Evolutionary conservation across 2,329 filamentous ascomycete genomes (phyloP).

Genomic region (Neopestalotiopsis clavispora): DNA sequence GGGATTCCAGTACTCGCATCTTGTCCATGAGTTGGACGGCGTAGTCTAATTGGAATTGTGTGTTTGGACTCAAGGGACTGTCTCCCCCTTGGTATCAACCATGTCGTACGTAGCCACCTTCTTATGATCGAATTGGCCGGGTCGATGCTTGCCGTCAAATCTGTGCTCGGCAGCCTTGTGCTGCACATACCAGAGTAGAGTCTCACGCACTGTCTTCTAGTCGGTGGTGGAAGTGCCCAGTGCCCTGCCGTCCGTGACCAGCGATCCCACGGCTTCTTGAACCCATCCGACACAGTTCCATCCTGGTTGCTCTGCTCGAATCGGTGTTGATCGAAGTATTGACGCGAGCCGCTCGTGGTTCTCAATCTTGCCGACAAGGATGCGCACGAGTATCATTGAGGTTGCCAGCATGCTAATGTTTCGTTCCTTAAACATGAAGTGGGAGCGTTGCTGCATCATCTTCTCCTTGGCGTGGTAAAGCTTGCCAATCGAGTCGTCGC

Average conservation of each 20-base stretch:
- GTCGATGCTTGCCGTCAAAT: slow-evolving; percentile 37
- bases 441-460: slow-evolving; percentile 13
- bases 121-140: background rate
- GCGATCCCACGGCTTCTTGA: slow-evolving; percentile 41
- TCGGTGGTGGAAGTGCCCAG: slow-evolving; percentile 37
- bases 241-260: slow-evolving; percentile 33
- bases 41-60: background rate
- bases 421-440: slow-evolving; percentile 36
- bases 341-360: slow-evolving; percentile 31
- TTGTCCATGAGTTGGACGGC: no score
- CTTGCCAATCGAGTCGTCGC: slow-evolving; percentile 24
- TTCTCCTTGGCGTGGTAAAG: slow-evolving; percentile 41
- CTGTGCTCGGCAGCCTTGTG: slow-evolving; percentile 44
- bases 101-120: slow-evolving; percentile 14
- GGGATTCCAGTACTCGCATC: no score
- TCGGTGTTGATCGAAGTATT: slow-evolving; percentile 35
- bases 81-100: slow-evolving; percentile 5
- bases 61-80: background rate
- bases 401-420: slow-evolving; percentile 15
- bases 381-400: slow-evolving; percentile 28
- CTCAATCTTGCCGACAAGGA: slow-evolving; percentile 37
- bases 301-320: slow-evolving; percentile 33
- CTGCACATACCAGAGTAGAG: slow-evolving; percentile 43
- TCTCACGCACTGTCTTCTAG: slow-evolving; percentile 41
- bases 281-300: slow-evolving; percentile 52